Evolutionary conservation across 148 eudicot genomes (phyloP).

Genomic region (Spergularia marina): DNA sequence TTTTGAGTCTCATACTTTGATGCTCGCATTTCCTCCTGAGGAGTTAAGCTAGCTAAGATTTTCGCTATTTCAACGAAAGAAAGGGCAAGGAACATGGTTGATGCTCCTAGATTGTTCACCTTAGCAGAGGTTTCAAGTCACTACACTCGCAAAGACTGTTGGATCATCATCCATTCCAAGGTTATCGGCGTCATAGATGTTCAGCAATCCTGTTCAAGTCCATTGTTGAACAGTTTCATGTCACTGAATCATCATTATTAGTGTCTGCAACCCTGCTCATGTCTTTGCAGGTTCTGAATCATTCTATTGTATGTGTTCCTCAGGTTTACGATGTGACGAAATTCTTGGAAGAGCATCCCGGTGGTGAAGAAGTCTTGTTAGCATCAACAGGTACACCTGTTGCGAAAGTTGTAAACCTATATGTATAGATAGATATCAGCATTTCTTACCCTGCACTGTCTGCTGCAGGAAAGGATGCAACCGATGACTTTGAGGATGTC

Average conservation of each 20-base stretch:
- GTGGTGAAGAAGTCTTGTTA: slow-evolving; percentile 52
- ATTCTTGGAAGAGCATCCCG: slow-evolving; percentile 54
- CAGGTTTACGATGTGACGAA: slow-evolving; percentile 51
- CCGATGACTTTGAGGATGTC: slow-evolving; percentile 54
- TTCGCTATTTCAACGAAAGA: neutral
- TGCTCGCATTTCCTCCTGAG: too few species aligned
- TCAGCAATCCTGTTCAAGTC: too few species aligned
- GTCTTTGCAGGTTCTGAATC: neutral
- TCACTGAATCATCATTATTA: too few species aligned
- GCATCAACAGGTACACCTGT: slow-evolving; percentile 35
- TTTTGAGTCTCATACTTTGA: too few species aligned
- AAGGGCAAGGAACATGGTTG: neutral
- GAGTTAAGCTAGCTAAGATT: neutral
- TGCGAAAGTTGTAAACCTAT: too few species aligned
- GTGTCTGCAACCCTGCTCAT: too few species aligned
- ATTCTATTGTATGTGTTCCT: neutral
- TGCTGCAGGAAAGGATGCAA: slow-evolving; percentile 47
- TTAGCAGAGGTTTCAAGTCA: slow-evolving; percentile 10
- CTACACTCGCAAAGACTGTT: neutral
- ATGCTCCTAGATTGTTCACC: slow-evolving; percentile 1
- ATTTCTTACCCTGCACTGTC: neutral
- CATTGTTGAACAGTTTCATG: too few species aligned
- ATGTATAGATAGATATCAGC: too few species aligned
- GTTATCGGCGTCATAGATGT: neutral
- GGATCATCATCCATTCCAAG: slow-evolving; percentile 15